Evolutionary conservation across 2,329 filamentous ascomycete species (phyloP), one percentile per base, ranked within the genome.

Genomic region (Phoma sp.): DNA sequence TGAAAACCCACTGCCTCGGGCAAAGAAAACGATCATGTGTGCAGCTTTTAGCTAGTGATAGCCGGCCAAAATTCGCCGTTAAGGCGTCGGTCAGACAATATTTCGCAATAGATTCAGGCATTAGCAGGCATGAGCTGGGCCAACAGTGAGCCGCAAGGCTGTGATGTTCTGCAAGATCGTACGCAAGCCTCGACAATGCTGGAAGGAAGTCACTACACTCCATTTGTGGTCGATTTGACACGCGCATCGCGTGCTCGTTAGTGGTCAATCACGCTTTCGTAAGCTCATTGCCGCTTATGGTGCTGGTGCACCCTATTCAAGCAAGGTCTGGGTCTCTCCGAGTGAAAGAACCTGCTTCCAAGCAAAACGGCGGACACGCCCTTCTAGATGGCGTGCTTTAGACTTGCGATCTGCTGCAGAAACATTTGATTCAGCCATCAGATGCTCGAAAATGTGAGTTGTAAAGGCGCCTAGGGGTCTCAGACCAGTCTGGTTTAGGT

Each of bases 371-470:
- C 56, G 53, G 62, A 63, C 59, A 66, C 61, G 56, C 57, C 42
- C 36, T 43, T 32, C 33, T 17, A 36, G 42, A 42, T 30, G 33
- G 48, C 36, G 37, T 26, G 47, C 28, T 47, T 43, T 37, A 38
- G 14, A 28, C 23, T 3, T 34, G 47, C 65, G 62, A 68, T 68
- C 62, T 52, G 23, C 46, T 59, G 39, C 47, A 38, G 23, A 30
- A 56, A 57, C 50, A 36, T 51, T 62, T 63, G 64, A 68, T 68
- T 50, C 48, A 37, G 50, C 50, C 57, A 61, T 59, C 62, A 46
- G 43, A 65, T 65, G 51, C 47, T 58, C 52, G 56, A 59, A 53
- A 48, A 25, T 43, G 30, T 47, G 29, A 43, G 52, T 56, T 56
- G 47, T 43, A 33, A 53, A 56, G 23, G 42, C 56, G 56, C 57